Conservation (phyloP, 2,329 filamentous ascomycete genomes). For the Sordariomycetes sp. region DNA sequence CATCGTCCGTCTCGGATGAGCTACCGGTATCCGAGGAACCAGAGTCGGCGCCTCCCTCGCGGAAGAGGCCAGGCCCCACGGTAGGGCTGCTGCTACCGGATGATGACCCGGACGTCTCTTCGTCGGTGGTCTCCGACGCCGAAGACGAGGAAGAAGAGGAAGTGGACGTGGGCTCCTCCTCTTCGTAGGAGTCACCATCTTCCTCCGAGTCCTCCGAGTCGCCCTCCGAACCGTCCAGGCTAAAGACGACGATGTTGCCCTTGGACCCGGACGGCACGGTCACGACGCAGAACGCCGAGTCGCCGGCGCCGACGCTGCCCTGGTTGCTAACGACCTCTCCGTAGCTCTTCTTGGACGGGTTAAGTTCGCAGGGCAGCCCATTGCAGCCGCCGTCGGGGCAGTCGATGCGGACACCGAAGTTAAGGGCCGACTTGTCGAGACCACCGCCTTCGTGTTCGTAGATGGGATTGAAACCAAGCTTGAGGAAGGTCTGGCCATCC, state of each 20-base stretch:
- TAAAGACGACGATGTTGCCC: slow-evolving; percentile 57
- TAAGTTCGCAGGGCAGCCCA: slow-evolving; percentile 64
- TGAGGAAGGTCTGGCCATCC: slow-evolving; percentile 59
- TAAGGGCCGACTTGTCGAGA: slow-evolving; percentile 46
- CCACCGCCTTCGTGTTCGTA: slow-evolving; percentile 52
- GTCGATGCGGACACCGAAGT: slow-evolving; percentile 59
- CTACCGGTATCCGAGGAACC: not conserved
- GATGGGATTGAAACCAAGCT: slow-evolving; percentile 70
- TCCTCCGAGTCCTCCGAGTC: slow-evolving; percentile 3
- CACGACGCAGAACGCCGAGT: slow-evolving; percentile 63
- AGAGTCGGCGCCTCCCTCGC: slow-evolving; percentile 30
- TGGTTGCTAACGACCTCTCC: slow-evolving; percentile 48
- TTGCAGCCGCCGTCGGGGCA: slow-evolving; percentile 57
- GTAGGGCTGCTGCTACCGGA: slow-evolving; percentile 13
- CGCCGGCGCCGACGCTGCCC: slow-evolving; percentile 51
- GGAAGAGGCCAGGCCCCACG: slow-evolving; percentile 39
- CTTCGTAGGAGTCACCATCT: slow-evolving; percentile 3
- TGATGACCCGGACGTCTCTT: slow-evolving; percentile 6
- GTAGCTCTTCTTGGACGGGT: slow-evolving; percentile 43
- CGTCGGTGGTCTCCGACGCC: slow-evolving; percentile 6
- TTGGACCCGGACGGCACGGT: slow-evolving; percentile 57
- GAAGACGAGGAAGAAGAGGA: slow-evolving; percentile 15
- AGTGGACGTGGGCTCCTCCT: slow-evolving; percentile 16
- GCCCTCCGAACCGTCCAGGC: slow-evolving; percentile 30
- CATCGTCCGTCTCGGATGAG: not conserved